Conservation (phyloP, 768 basidiomycete species). For the Phaeolepiota aurea region DNA sequence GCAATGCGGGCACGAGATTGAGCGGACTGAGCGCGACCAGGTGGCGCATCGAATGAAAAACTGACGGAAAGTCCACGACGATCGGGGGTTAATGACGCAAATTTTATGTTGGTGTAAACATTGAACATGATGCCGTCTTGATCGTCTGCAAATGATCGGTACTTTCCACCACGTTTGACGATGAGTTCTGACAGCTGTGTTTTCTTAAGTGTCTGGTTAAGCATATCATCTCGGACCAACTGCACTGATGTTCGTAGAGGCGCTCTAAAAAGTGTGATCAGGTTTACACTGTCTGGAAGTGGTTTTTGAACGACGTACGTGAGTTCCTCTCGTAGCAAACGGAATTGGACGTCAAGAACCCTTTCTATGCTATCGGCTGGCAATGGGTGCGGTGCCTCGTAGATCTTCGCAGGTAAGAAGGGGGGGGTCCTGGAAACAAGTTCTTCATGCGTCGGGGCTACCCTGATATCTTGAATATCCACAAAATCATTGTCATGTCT, state of each 20-base stretch:
- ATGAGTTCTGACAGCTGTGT: conserved; percentile 41
- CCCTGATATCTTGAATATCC: conserved; percentile 49
- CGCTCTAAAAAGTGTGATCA: conserved; percentile 25
- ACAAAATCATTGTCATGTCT: conserved; percentile 64
- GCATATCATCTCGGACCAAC: conserved; percentile 38
- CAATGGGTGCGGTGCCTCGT: conserved; percentile 54
- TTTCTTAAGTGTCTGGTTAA: conserved; percentile 7
- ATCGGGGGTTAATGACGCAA: conserved; percentile 38
- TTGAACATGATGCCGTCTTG: conserved; percentile 52
- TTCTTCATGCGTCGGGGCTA: conserved; percentile 66
- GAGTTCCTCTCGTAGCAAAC: conserved; percentile 65
- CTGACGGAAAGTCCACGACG: conserved; percentile 42
- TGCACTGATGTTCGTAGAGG: conserved; percentile 44
- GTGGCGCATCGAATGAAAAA: conserved; percentile 43
- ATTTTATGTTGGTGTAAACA: conserved; percentile 46
- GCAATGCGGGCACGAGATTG: conserved; percentile 26
- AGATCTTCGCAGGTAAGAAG: conserved; percentile 55
- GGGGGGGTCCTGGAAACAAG: conserved; percentile 39
- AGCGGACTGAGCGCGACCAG: conserved; percentile 40
- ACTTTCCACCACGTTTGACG: conserved; percentile 48
- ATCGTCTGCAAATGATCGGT: conserved; percentile 31
- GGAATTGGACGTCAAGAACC: conserved; percentile 66
- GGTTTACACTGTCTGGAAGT: background rate
- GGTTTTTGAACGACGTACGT: conserved; percentile 30
- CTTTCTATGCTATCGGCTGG: conserved; percentile 53